Conservation (phyloP, 2,329 filamentous ascomycete genomes). For the Aspergillus latus region DNA sequence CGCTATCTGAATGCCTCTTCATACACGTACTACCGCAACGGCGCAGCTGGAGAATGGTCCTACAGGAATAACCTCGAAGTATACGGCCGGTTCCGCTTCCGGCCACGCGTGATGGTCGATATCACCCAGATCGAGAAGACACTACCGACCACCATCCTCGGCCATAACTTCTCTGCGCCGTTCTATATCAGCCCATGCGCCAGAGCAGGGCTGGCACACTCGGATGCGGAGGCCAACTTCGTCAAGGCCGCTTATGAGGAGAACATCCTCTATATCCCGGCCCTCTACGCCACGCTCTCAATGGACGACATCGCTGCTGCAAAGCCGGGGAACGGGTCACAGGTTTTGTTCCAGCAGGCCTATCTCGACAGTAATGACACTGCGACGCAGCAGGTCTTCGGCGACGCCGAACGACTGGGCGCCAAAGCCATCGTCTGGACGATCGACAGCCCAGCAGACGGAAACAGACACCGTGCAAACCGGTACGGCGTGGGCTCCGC, state of each 20-base stretch:
- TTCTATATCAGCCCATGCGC: constrained; percentile 16
- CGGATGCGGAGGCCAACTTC: constrained; percentile 9
- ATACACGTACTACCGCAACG: constrained; percentile 18
- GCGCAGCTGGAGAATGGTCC: constrained; percentile 16
- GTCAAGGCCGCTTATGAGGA: constrained; percentile 10
- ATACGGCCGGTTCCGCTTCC: constrained; percentile 13
- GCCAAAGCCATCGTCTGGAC: constrained; percentile 85
- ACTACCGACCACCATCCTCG: constrained; percentile 10
- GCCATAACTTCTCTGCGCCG: constrained; percentile 16
- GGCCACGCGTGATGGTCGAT: constrained; percentile 12
- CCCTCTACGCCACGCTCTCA: constrained; percentile 8
- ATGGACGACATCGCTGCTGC: constrained; percentile 15
- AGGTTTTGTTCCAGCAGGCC: constrained; percentile 14
- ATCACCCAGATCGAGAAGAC: constrained; percentile 14
- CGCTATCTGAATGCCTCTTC: constrained; percentile 14
- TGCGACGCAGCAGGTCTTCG: constrained; percentile 9
- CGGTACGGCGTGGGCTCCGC: constrained; percentile 10
- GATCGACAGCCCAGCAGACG: constrained; percentile 83
- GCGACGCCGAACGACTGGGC: constrained; percentile 62
- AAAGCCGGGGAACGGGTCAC: constrained; percentile 10
- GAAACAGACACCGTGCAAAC: constrained; percentile 59
- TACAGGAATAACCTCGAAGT: constrained; percentile 16
- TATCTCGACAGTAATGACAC: constrained; percentile 13
- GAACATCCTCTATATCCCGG: constrained; percentile 12
- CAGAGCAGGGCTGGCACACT: constrained; percentile 6